Evolutionary conservation across 2,329 filamentous ascomycete genomes (phyloP).

Genomic region (Leptosphaerulina australis): DNA sequence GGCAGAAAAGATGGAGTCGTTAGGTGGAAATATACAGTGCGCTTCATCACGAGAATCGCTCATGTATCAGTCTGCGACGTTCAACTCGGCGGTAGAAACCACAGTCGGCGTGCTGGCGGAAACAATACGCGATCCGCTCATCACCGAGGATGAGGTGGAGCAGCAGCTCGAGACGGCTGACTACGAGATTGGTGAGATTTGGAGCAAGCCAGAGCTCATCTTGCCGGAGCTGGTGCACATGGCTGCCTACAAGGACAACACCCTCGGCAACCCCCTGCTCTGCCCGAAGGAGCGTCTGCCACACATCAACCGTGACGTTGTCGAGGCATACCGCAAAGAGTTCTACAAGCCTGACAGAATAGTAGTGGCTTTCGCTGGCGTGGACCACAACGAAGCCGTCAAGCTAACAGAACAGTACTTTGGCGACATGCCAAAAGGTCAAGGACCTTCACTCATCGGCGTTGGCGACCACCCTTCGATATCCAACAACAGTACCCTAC

Average conservation of each 20-base stretch:
- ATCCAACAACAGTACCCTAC: conserved; percentile 36
- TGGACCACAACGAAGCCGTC: conserved; percentile 81
- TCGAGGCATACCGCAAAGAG: conserved; percentile 77
- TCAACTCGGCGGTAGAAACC: conserved; percentile 87
- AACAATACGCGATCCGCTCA: conserved; percentile 83
- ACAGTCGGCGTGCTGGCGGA: conserved; percentile 87
- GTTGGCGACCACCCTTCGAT: conserved; percentile 30
- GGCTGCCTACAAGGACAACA: conserved; percentile 95
- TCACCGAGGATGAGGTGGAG: conserved; percentile 84
- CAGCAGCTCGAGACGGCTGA: conserved; percentile 89
- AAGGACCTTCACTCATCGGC: conserved; percentile 52
- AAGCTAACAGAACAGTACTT: conserved; percentile 82
- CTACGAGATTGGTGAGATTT: conserved; percentile 97
- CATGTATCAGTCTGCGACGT: conserved; percentile 99
- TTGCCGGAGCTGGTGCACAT: conserved; percentile 94
- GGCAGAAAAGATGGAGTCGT: conserved; percentile 81
- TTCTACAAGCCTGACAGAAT: conserved; percentile 92
- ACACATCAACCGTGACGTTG: conserved; percentile 73
- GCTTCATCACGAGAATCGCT: conserved; percentile 92
- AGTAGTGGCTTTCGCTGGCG: conserved; percentile 93
- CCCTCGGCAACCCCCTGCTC: conserved; percentile 87
- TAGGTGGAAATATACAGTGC: conserved; percentile 97
- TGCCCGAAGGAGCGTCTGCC: conserved; percentile 84
- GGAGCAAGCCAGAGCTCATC: conserved; percentile 96
- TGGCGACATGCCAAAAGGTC: conserved; percentile 77